Evolutionary conservation across 75 land plant species (phyloP).

Genomic region (Cryptomeria japonica): DNA sequence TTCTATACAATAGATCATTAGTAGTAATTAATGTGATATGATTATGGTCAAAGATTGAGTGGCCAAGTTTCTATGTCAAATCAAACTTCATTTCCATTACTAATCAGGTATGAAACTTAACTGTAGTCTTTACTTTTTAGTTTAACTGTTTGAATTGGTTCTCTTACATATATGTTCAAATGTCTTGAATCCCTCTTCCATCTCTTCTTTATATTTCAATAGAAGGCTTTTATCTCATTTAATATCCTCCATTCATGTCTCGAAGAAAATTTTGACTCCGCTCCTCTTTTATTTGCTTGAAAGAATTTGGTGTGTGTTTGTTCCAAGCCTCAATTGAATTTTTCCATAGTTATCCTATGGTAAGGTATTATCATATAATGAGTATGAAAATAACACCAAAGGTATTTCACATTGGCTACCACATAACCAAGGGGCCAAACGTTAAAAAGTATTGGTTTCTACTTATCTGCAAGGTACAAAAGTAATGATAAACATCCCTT

Average conservation of each 20-base stretch:
- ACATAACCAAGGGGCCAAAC: neutral
- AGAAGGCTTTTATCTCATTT: neutral
- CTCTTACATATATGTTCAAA: neutral
- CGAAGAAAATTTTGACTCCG: neutral
- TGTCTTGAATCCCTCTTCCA: neutral
- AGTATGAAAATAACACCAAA: neutral
- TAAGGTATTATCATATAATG: neutral
- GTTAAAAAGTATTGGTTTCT: neutral
- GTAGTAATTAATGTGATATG: conserved; percentile 21
- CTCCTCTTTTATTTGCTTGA: neutral
- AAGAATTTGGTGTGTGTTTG: neutral
- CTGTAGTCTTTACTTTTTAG: neutral
- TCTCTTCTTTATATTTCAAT: neutral
- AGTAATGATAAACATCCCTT: neutral
- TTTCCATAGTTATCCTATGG: neutral
- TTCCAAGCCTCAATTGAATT: neutral
- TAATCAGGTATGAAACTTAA: conserved; percentile 10
- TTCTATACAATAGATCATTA: conserved; percentile 31
- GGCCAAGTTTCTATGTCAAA: conserved; percentile 27
- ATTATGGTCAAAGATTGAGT: conserved; percentile 14
- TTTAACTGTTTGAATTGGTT: neutral
- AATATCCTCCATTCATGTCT: neutral
- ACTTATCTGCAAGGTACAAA: neutral
- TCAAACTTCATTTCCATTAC: conserved; percentile 16
- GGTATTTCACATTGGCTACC: neutral